Conservation (phyloP, 108 stramenopile genomes). For the Thalassiosira profunda region DNA sequence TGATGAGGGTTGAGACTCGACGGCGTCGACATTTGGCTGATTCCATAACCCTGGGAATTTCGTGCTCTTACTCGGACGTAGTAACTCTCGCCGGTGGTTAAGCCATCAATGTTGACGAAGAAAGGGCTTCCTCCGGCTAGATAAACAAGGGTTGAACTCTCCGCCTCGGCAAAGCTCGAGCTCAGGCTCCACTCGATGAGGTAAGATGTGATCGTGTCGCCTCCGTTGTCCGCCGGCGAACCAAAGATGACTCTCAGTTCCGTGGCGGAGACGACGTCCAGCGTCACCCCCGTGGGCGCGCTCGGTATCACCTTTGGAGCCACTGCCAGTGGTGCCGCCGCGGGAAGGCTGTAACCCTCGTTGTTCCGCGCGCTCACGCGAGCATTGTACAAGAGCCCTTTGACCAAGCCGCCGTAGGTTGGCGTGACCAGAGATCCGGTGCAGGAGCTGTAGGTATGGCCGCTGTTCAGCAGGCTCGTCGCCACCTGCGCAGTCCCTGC, state of each 20-base stretch:
- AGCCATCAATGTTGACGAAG: slow-evolving; percentile 63
- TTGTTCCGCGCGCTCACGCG: slow-evolving; percentile 82
- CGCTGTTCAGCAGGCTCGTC: slow-evolving; percentile 43
- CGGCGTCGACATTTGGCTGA: slow-evolving; percentile 67
- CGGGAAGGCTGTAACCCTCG: slow-evolving; percentile 71
- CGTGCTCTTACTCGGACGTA: slow-evolving; percentile 80
- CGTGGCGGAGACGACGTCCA: slow-evolving; percentile 71
- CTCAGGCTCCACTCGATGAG: slow-evolving; percentile 75
- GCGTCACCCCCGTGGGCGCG: slow-evolving; percentile 67
- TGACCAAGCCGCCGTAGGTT: slow-evolving; percentile 59
- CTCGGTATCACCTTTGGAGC: slow-evolving; percentile 79
- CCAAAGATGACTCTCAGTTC: slow-evolving; percentile 74
- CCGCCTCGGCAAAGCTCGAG: slow-evolving; percentile 39
- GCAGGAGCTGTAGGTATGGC: slow-evolving; percentile 57
- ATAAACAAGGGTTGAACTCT: slow-evolving; percentile 46
- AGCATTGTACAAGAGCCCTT: slow-evolving; percentile 76
- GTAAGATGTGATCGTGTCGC: slow-evolving; percentile 77
- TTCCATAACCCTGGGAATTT: slow-evolving; percentile 82
- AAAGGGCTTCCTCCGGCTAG: slow-evolving; percentile 85
- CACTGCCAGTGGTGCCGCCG: slow-evolving; percentile 30
- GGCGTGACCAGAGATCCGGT: slow-evolving; percentile 69
- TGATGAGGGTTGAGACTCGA: slow-evolving; percentile 73
- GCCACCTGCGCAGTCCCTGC: slow-evolving; percentile 40
- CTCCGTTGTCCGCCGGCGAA: slow-evolving; percentile 83
- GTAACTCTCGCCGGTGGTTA: slow-evolving; percentile 65